These are phyloP conservation scores for Alternaria gansuensis DNA, from an alignment of 2,329 filamentous ascomycete genomes.

Conservation along the genomic window DNA sequence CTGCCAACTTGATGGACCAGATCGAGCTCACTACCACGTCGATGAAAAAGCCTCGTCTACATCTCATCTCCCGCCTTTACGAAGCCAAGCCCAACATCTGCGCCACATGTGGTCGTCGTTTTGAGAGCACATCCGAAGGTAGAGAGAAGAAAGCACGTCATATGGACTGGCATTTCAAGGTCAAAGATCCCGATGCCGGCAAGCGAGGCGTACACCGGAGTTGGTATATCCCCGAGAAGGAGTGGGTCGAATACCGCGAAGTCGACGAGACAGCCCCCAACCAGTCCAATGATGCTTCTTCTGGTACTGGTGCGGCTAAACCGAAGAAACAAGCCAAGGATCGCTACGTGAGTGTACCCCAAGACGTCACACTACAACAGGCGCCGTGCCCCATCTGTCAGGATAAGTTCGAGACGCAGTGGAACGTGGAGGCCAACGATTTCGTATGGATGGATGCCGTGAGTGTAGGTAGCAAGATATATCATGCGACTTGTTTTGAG, in stretches of 20 bases:
- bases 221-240: constrained; percentile 94
- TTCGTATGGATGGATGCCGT: constrained; percentile 96
- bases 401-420: constrained; percentile 91
- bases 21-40: constrained; percentile 71
- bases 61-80: constrained; percentile 78
- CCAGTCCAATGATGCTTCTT: constrained; percentile 33
- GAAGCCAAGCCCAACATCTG: constrained; percentile 86
- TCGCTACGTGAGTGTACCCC: constrained; percentile 83
- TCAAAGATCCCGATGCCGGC: constrained; percentile 86
- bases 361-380: constrained; percentile 76
- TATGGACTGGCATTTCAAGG: constrained; percentile 98
- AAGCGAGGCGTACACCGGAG: constrained; percentile 89
- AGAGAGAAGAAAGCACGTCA: constrained; percentile 87
- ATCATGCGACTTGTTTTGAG: constrained; percentile 87
- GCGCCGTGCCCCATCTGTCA: constrained; percentile 92
- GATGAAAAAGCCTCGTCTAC: constrained; percentile 78
- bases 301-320: constrained; percentile 52
- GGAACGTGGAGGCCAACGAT: constrained; percentile 91
- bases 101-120: constrained; percentile 89
- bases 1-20: constrained; percentile 57
- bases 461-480: constrained; percentile 79
- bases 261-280: constrained; percentile 68
- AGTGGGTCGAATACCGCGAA: constrained; percentile 90
- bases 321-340: constrained; percentile 65
- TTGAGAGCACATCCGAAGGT: constrained; percentile 78